Conservation (phyloP, 495 filamentous ascomycete genomes). For the Saxispiralis lemnorum region DNA sequence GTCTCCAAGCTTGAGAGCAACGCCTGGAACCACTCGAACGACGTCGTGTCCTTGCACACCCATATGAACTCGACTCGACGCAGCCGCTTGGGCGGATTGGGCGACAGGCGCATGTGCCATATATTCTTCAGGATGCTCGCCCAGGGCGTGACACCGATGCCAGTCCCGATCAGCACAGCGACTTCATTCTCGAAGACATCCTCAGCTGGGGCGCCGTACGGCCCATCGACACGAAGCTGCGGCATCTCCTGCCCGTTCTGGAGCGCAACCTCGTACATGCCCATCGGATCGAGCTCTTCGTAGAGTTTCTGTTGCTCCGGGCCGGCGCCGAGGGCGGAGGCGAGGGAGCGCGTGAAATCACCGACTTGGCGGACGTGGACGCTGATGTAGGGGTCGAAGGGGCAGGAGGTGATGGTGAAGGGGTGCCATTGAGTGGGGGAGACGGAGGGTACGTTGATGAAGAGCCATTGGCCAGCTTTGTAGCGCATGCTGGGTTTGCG, state of each 20-base stretch:
- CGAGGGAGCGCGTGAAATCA: conserved; percentile 78
- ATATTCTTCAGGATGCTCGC: conserved; percentile 96
- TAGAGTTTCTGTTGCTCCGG: conserved; percentile 66
- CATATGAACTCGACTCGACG: conserved; percentile 97
- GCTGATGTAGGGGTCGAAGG: conserved; percentile 82
- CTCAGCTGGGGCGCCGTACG: conserved; percentile 92
- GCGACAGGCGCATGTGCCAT: conserved; percentile 77
- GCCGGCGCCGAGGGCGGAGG: conserved; percentile 84
- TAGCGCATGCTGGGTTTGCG: conserved; percentile 91
- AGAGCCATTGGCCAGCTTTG: conserved; percentile 95
- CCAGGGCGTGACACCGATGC: conserved; percentile 97
- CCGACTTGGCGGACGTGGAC: conserved; percentile 92
- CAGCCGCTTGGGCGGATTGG: conserved; percentile 71
- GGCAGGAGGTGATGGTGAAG: conserved; percentile 98
- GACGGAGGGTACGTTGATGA: conserved; percentile 79
- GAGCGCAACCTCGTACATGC: conserved; percentile 96
- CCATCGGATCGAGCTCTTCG: conserved; percentile 77
- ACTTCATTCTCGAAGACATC: conserved; percentile 98
- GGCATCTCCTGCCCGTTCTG: conserved; percentile 87
- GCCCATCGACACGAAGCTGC: conserved; percentile 72
- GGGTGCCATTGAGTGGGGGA: conserved; percentile 91
- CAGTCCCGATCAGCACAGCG: conserved; percentile 87
- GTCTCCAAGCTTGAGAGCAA: conserved; percentile 81
- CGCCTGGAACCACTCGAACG: conserved; percentile 97
- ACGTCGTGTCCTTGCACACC: conserved; percentile 89